A percentile compares a stretch with the other conserved stretches of the same genome.
phyloP scores from a whole-genome alignment of 129 eudicot genomes.

The Tagetes erecta region DNA sequence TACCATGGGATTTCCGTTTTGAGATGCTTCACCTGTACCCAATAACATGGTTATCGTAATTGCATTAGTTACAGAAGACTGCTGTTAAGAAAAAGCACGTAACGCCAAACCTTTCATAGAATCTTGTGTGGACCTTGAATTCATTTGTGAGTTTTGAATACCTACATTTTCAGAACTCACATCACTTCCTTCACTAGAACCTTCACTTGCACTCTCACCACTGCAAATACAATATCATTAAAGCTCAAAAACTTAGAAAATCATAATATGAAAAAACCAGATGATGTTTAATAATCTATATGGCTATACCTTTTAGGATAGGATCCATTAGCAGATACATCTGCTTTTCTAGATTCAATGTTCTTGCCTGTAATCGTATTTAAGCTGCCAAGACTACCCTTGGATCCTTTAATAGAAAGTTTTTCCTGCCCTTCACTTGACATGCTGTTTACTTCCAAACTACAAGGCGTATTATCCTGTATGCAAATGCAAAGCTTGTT shows the following conservation, averaged over 20 bases:
- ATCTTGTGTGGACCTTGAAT: constrained; percentile 69
- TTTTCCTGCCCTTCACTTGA: constrained; percentile 82
- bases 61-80: constrained; percentile 3
- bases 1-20: constrained; percentile 52
- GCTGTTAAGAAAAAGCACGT: background rate
- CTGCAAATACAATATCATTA: constrained; percentile 45
- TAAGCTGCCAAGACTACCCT: constrained; percentile 90
- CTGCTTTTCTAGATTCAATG: constrained; percentile 65
- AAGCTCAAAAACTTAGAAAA: constrained; percentile 3
- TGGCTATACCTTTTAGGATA: constrained; percentile 92
- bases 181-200: constrained; percentile 94
- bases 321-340: no score
- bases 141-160: constrained; percentile 72
- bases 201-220: constrained; percentile 87
- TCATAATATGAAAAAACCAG: background rate
- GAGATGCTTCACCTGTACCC: constrained; percentile 63
- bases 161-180: constrained; percentile 87
- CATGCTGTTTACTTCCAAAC: constrained; percentile 66
- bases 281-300: background rate
- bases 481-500: constrained; percentile 19
- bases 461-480: constrained; percentile 63
- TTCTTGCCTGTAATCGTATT: constrained; percentile 84
- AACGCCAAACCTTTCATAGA: constrained; percentile 57
- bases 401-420: constrained; percentile 86
- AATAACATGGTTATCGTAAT: constrained; percentile 9